Base-by-base conservation (phyloP, 2,329 filamentous ascomycete species). In the Trichoderma endophyticum region DNA sequence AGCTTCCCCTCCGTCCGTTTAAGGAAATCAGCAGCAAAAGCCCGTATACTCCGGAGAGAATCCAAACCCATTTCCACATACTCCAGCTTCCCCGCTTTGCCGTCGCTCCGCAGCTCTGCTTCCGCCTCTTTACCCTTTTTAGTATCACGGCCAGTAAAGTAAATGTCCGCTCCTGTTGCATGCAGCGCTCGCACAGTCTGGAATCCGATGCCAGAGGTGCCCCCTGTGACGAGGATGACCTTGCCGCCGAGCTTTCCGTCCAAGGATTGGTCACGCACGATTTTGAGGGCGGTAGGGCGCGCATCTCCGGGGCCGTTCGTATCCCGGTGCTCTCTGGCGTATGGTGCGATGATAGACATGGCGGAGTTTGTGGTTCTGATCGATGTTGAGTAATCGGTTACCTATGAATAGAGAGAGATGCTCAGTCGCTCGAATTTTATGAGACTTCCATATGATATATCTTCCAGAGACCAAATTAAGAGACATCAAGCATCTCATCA, bases 101-200 rank as follows among this genome's bases (percentile, higher is more conserved):
- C 75, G 11, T 70, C 36, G 12, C 62, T 61, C n/a, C 81, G 75
- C 3, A 77, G 77, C 4, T 72, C 74, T 32, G 80, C 71, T 15
- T 70, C 67, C 15, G 67, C 39, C 8, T 54, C 28, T 48, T 70
- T 62, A 14, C 75, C 81, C 71, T 77, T 78, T 24, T 80, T 65
- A 11, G 79, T 67, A 63, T 84, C 76, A 5, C 85, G 81, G 3
- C 79, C 84, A 0, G 84, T 84, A 18, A 84, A 76, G 74, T 80
- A 86, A 48, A 86, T 75, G 28, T 77, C 81, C 9, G 84, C 84
- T 5, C 85, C 84, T 0, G 85, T 84, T 6, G 80, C 75, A 59
- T 78, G 73, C 2, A 87, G 77, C 2, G 84, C 84, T 8, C 80
- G 79, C 1, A 79, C 83, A 4, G 83, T 85, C 72, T 85, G 82